These are phyloP conservation scores for Ceratocystis cubensis DNA, from an alignment of 2,329 filamentous ascomycete species.

Conservation along the genomic window DNA sequence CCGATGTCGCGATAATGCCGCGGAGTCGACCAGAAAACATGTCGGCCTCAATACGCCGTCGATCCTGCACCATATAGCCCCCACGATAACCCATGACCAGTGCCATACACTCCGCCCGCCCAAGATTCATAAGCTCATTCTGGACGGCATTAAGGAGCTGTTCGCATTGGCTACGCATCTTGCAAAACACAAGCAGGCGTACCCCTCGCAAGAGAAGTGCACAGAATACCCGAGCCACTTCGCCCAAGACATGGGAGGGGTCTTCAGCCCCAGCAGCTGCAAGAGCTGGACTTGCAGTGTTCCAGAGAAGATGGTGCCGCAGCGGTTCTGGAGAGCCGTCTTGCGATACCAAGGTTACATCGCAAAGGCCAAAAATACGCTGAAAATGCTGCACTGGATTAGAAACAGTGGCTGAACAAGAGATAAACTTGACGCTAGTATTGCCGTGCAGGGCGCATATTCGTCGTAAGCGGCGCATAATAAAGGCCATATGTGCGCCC, in stretches of 20 bases:
- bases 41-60: conserved; percentile 76
- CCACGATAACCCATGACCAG: conserved; percentile 93
- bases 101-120: conserved; percentile 59
- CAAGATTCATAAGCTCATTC: conserved; percentile 59
- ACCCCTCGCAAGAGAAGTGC: conserved; percentile 80
- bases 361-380: conserved; percentile 78
- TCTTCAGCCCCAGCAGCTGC: neutral
- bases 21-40: conserved; percentile 95
- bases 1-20: conserved; percentile 86
- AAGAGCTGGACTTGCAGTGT: conserved; percentile 12
- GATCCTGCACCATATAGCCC: conserved; percentile 84
- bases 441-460: conserved; percentile 89
- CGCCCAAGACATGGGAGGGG: conserved; percentile 29
- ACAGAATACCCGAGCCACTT: conserved; percentile 84
- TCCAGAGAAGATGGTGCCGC: conserved; percentile 17
- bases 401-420: conserved; percentile 89
- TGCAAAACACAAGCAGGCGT: conserved; percentile 83
- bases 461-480: conserved; percentile 78
- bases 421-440: conserved; percentile 64
- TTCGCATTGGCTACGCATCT: conserved; percentile 80
- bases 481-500: conserved; percentile 84
- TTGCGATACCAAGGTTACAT: conserved; percentile 72
- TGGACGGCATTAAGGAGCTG: conserved; percentile 68
- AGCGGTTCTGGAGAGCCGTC: conserved; percentile 65
- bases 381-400: conserved; percentile 88